phyloP scores from a whole-genome alignment of 345 rosid genomes.

The Eucalyptus curtisii region DNA sequence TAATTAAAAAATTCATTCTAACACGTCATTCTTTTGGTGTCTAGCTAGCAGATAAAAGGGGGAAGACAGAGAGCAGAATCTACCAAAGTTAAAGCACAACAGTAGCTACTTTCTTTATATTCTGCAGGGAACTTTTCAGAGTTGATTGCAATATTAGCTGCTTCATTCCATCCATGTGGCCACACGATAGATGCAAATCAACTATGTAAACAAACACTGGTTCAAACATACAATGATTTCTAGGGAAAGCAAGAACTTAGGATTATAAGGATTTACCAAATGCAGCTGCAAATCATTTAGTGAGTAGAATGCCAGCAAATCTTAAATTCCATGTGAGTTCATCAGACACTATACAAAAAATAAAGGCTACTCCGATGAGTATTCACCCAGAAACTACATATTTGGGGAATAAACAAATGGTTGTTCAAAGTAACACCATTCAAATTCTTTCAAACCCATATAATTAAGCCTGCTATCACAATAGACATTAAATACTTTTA shows the following conservation, averaged over 20 bases:
- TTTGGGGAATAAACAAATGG: neutral
- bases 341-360: neutral
- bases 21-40: neutral
- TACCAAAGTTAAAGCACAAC: neutral
- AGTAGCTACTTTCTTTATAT: neutral
- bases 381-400: neutral
- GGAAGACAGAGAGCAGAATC: neutral
- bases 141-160: neutral
- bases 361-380: neutral
- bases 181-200: neutral
- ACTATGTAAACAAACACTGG: neutral
- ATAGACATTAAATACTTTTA: no score
- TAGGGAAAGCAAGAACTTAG: neutral
- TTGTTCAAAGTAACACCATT: neutral
- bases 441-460: neutral
- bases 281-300: neutral
- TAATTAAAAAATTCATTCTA: neutral
- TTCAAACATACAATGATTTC: neutral
- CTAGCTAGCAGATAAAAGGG: neutral
- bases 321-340: neutral
- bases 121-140: neutral
- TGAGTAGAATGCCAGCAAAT: neutral
- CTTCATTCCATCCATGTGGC: neutral
- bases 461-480: neutral
- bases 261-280: neutral